A percentile compares a stretch with the other conserved stretches of the same genome.
These are phyloP conservation scores for Dactylella cylindrospora DNA, from an alignment of 2,329 filamentous ascomycete genomes.

Conservation along the genomic window DNA sequence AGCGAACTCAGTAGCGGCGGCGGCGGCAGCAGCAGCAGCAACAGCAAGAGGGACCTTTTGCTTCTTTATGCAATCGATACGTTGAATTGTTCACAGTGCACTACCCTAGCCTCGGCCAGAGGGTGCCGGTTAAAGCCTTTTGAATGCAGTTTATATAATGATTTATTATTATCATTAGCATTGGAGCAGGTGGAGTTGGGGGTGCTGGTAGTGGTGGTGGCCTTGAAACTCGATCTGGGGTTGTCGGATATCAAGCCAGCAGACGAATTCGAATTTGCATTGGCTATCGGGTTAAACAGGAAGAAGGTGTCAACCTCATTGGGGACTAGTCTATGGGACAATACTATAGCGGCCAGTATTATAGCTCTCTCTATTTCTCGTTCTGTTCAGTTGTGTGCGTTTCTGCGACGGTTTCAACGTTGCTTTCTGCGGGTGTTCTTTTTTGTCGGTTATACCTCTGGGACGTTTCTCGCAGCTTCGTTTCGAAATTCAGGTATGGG, in stretches of 20 bases:
- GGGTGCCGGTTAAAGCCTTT: constrained; percentile 38
- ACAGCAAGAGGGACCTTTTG: no score
- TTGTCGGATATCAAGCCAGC: constrained; percentile 18
- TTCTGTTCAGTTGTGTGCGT: not conserved
- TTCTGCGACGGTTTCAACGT: not conserved
- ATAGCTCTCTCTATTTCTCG: constrained; percentile 23
- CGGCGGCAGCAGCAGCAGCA: no score
- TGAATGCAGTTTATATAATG: constrained; percentile 40
- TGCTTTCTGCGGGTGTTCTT: no score
- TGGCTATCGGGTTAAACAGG: constrained; percentile 36
- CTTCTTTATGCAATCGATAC: no score
- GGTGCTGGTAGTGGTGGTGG: no score
- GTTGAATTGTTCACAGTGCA: no score
- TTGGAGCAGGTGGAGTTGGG: no score
- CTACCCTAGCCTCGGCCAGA: no score
- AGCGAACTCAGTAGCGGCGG: no score
- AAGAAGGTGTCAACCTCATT: constrained; percentile 32
- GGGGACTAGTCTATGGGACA: constrained; percentile 24
- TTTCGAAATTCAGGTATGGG: no score
- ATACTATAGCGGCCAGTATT: constrained; percentile 38
- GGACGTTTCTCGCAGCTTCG: no score
- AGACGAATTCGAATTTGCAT: constrained; percentile 12
- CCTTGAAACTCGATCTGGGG: constrained; percentile 30
- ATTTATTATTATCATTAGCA: constrained; percentile 37
- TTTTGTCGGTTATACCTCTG: no score